Evolutionary conservation across 1,284 basidiomycete species (phyloP), one percentile per base, ranked within the genome.

Genomic region (Trichosporon ovoides): DNA sequence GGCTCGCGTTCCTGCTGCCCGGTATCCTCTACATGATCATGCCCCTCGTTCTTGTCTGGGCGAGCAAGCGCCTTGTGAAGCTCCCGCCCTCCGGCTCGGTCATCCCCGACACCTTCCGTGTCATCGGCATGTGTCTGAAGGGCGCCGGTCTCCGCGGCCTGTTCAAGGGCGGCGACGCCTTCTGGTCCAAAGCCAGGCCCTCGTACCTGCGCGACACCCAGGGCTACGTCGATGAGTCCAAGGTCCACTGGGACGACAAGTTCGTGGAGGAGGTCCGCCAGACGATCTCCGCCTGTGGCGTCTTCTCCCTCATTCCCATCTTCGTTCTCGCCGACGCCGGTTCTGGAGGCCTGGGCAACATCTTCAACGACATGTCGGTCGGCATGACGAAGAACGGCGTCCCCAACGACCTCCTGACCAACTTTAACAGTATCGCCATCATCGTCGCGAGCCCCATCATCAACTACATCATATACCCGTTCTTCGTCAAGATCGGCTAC

Each of bases 221-320:
- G 28, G 74, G 71, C 19, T 9, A 28, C 9, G 46, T 72, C 50
- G 74, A 74, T 59, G 74, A 74, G 59, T 61, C 65, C 13, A 52
- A 52, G 24, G 73, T 81, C 65, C 73, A 68, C 51, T 81, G 79
- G 70, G 80, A 81, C 66, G 80, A 81, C 64, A 62, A 68, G 50
- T 81, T 80, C 65, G 78, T 81, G 24, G 77, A 79, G 52, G 80
- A 81, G 66, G 71, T 81, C 57, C 67, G 68, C 48, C 73, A 77
- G 62, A 74, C 78, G 0, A 66, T 79, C 66, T 71, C 73, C 49
- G 80, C 80, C 16, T 80, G 79, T 65, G 70, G 68, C 28, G 76
- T 81, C 57, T 81, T 80, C 70, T 60, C 74, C 52, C 68, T 79
- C 55, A 76, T 79, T 62, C 79, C 79, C 12, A 71, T 80, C 63